These are phyloP conservation scores for Colletotrichum melonis DNA, from an alignment of 2,329 filamentous ascomycete genomes.

Conservation along the genomic window DNA sequence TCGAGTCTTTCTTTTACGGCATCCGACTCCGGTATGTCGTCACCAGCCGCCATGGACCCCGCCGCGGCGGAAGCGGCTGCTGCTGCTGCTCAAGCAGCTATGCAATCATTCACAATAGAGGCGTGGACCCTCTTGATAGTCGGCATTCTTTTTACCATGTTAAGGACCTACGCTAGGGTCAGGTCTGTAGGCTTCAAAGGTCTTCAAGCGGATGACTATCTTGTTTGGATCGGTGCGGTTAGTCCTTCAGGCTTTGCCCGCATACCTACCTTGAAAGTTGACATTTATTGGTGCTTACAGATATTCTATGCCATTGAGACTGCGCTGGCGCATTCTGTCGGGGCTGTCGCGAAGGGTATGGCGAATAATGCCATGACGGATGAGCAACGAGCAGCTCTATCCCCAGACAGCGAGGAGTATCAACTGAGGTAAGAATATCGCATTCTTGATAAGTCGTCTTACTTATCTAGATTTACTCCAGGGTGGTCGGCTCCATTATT, in stretches of 20 bases:
- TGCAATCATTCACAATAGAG: not conserved
- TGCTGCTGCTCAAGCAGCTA: not conserved
- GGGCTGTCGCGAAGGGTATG: conserved; percentile 59
- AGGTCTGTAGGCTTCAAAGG: not conserved
- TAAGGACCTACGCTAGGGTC: not conserved
- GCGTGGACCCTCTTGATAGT: not conserved
- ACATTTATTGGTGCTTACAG: not conserved
- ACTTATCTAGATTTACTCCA: not conserved
- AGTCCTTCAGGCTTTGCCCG: not conserved
- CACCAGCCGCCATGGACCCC: not conserved
- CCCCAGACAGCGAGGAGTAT: conserved; percentile 58
- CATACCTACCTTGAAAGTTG: not conserved
- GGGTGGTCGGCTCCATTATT: conserved; percentile 65
- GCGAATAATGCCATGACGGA: conserved; percentile 69
- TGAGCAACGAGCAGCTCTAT: conserved; percentile 57
- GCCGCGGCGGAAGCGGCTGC: not conserved
- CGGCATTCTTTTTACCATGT: not conserved
- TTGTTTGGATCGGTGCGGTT: not conserved
- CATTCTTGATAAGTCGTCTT: not conserved
- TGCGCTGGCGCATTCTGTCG: conserved; percentile 4
- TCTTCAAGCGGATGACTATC: not conserved
- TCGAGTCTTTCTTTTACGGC: not conserved
- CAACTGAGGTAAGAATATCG: conserved; percentile 43
- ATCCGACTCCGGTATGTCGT: not conserved
- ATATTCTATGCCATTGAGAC: conserved; percentile 48